These are phyloP conservation scores for Neurospora pannonica DNA, from an alignment of 495 filamentous ascomycete species.

Conservation along the genomic window DNA sequence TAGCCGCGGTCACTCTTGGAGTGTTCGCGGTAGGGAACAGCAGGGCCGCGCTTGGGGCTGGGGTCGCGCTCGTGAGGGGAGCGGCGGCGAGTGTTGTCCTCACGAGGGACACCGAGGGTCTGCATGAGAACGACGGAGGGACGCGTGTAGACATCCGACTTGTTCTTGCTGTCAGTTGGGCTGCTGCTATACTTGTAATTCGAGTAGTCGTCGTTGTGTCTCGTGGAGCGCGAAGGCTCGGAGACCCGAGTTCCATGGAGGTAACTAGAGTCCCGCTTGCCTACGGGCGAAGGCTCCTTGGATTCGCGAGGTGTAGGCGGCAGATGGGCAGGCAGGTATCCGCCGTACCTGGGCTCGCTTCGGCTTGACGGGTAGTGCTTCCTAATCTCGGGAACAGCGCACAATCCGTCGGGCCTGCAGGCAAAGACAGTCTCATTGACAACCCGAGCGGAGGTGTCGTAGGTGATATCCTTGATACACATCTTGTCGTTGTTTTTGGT, in stretches of 20 bases:
- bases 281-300: constrained; percentile 30
- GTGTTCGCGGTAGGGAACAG: constrained; percentile 2
- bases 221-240: constrained; percentile 10
- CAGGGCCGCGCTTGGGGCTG: not conserved
- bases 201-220: constrained; percentile 16
- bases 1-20: constrained; percentile 12
- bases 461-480: constrained; percentile 33
- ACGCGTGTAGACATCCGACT: not conserved
- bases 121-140: not conserved
- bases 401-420: constrained; percentile 18
- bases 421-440: constrained; percentile 18
- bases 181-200: not conserved
- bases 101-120: not conserved
- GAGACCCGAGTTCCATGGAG: constrained; percentile 20
- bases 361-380: constrained; percentile 13
- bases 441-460: constrained; percentile 7
- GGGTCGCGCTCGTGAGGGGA: constrained; percentile 4
- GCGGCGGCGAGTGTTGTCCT: constrained; percentile 1
- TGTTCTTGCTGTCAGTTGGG: not conserved
- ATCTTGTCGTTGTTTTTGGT: constrained; percentile 26
- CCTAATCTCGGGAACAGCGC: constrained; percentile 15
- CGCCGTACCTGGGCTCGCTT: constrained; percentile 15
- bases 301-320: constrained; percentile 28
- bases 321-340: constrained; percentile 16
- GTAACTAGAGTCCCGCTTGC: constrained; percentile 26